These are phyloP conservation scores for Bjerkandera adusta DNA, from an alignment of 1,284 basidiomycete genomes.

Conservation along the genomic window DNA sequence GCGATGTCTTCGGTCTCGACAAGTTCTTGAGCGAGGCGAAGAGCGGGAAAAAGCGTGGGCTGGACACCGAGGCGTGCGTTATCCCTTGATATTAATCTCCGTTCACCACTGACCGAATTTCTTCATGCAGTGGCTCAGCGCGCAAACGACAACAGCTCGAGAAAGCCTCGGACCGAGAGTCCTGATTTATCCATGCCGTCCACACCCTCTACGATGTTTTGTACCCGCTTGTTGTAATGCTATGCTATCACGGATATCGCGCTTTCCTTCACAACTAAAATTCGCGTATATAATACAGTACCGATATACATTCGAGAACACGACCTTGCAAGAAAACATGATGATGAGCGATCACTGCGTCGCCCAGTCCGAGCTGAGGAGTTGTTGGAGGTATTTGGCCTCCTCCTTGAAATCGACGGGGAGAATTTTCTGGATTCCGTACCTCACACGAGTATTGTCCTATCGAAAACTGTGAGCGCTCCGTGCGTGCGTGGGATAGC, in stretches of 20 bases:
- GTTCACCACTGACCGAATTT: conserved; percentile 12
- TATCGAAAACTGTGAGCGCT: conserved; percentile 31
- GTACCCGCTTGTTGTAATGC: too few relatives aligned
- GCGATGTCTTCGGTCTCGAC: conserved; percentile 97
- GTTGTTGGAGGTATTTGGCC: conserved; percentile 55
- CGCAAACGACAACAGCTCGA: conserved; percentile 76
- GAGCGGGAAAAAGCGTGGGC: conserved; percentile 87
- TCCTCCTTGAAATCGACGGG: conserved; percentile 76
- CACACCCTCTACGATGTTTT: too few relatives aligned
- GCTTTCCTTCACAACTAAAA: too few relatives aligned
- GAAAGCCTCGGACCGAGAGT: conserved; percentile 57
- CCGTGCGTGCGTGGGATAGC: conserved; percentile 2
- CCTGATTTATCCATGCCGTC: too few relatives aligned
- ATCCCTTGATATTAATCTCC: conserved; percentile 1
- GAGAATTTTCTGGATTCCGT: conserved; percentile 71
- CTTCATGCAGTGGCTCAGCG: conserved; percentile 42
- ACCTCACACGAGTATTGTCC: conserved; percentile 79
- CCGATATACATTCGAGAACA: not conserved
- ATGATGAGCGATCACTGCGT: conserved; percentile 19
- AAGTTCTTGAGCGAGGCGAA: conserved; percentile 98
- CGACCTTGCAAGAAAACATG: not conserved
- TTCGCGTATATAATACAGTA: too few relatives aligned
- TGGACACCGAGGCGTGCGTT: conserved; percentile 73
- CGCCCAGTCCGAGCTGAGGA: conserved; percentile 42
- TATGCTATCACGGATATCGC: too few relatives aligned